Evolutionary conservation across 805 yeast genomes (phyloP).

Genomic region (Suhomyces sp.): DNA sequence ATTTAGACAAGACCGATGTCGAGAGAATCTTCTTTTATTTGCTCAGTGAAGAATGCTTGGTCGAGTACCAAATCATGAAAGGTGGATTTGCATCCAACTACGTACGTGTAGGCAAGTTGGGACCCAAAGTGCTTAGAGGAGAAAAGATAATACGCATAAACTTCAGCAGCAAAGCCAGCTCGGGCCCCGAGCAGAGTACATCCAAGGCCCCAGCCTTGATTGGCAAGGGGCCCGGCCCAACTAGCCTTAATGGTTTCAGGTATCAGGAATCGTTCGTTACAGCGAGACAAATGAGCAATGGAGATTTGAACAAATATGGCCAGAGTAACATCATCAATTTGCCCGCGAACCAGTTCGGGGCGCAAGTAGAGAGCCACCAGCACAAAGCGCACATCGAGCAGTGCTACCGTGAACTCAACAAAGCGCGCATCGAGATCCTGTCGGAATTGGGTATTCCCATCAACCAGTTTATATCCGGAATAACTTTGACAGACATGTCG

Average conservation of each 20-base stretch:
- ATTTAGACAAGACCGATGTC: slow-evolving; percentile 60
- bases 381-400: slow-evolving; percentile 25
- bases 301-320: slow-evolving; percentile 5
- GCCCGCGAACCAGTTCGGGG: slow-evolving; percentile 17
- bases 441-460: slow-evolving; percentile 34
- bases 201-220: background rate
- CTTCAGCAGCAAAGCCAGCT: slow-evolving; percentile 35
- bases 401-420: slow-evolving; percentile 36
- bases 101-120: slow-evolving; percentile 58
- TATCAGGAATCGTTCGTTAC: slow-evolving; percentile 26
- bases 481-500: slow-evolving; percentile 54
- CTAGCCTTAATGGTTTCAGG: slow-evolving; percentile 15
- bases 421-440: slow-evolving; percentile 42
- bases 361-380: slow-evolving; percentile 12
- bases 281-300: slow-evolving; percentile 17
- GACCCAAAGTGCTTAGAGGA: slow-evolving; percentile 46
- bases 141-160: slow-evolving; percentile 48
- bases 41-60: slow-evolving; percentile 59
- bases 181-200: background rate
- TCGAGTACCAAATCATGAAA: slow-evolving; percentile 70
- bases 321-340: slow-evolving; percentile 14
- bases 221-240: background rate
- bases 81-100: slow-evolving; percentile 83
- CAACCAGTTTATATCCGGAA: slow-evolving; percentile 23
- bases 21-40: slow-evolving; percentile 83